Percentiles rank a stretch among this genome's conserved stretches.
Conservation (phyloP, 2,329 filamentous ascomycete species). For the Exophiala dermatitidis region DNA sequence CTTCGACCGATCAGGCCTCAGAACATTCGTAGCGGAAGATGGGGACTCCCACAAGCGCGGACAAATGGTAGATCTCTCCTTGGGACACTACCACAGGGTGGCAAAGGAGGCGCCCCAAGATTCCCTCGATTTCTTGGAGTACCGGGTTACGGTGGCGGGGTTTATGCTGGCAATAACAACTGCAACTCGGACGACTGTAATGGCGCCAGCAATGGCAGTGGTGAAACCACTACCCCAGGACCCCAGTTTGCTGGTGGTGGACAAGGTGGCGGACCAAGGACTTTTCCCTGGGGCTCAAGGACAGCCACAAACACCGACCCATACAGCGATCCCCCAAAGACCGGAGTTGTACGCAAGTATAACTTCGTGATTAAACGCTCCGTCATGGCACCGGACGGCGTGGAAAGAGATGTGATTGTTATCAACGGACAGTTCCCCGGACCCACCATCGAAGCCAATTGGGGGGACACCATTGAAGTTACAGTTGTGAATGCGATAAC, state of each 20-base stretch:
- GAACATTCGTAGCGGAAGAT: slow-evolving; percentile 7
- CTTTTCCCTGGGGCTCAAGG: slow-evolving; percentile 9
- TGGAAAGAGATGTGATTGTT: slow-evolving; percentile 26
- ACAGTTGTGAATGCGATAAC: slow-evolving; percentile 33
- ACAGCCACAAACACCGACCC: slow-evolving; percentile 20
- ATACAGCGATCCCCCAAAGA: slow-evolving; percentile 13
- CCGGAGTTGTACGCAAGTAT: slow-evolving; percentile 29
- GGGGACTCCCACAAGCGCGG: slow-evolving; percentile 6
- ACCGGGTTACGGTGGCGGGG: background rate
- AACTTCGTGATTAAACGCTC: slow-evolving; percentile 28
- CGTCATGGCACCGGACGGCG: slow-evolving; percentile 30
- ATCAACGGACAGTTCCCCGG: slow-evolving; percentile 46
- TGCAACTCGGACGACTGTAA: background rate
- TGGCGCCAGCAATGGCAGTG: background rate
- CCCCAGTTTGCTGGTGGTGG: background rate
- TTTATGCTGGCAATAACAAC: background rate
- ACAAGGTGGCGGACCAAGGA: background rate
- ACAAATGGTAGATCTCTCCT: slow-evolving; percentile 6
- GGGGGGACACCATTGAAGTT: slow-evolving; percentile 29
- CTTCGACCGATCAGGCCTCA: background rate
- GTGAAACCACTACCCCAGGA: background rate
- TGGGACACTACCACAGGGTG: background rate
- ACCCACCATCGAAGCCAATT: slow-evolving; percentile 41
- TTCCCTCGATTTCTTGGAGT: slow-evolving; percentile 9
- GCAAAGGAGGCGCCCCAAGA: slow-evolving; percentile 5